These are phyloP conservation scores for Cryptococcus sp. DNA, from an alignment of 1,284 basidiomycete species.

Conservation along the genomic window DNA sequence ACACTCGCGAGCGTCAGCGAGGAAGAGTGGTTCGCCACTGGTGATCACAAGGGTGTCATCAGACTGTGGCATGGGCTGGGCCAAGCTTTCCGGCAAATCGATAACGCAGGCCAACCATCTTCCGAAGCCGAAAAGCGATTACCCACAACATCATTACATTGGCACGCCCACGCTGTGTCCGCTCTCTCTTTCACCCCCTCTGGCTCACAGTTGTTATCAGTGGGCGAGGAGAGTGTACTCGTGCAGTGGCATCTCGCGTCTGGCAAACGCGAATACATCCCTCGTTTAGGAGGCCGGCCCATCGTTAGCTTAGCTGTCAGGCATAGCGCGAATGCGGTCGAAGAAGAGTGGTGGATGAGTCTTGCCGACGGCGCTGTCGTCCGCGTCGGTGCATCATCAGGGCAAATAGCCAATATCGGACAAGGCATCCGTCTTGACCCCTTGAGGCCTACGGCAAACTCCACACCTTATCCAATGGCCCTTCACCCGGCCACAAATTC, in stretches of 20 bases:
- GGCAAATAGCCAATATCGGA: slow-evolving; percentile 70
- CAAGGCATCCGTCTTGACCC: slow-evolving; percentile 49
- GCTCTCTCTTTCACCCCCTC: slow-evolving; percentile 85
- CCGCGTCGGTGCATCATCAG: slow-evolving; percentile 74
- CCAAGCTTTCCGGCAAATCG: slow-evolving; percentile 55
- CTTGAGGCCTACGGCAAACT: slow-evolving; percentile 31
- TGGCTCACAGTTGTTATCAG: slow-evolving; percentile 89
- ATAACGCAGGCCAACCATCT: slow-evolving; percentile 25
- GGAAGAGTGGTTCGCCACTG: slow-evolving; percentile 93
- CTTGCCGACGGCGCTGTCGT: slow-evolving; percentile 80
- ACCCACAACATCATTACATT: slow-evolving; percentile 85
- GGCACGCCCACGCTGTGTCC: slow-evolving; percentile 96
- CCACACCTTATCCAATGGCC: slow-evolving; percentile 57
- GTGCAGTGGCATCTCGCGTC: slow-evolving; percentile 93
- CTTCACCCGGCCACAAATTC: slow-evolving; percentile 71
- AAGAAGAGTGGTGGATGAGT: slow-evolving; percentile 84
- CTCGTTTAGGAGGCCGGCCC: slow-evolving; percentile 84
- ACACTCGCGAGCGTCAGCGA: slow-evolving; percentile 24
- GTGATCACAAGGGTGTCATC: slow-evolving; percentile 81
- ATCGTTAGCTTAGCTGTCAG: slow-evolving; percentile 66
- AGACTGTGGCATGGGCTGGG: slow-evolving; percentile 90
- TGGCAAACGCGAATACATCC: slow-evolving; percentile 85
- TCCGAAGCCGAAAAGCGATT: slow-evolving; percentile 40
- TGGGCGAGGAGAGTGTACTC: slow-evolving; percentile 92
- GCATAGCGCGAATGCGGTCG: slow-evolving; percentile 56